A percentile compares a stretch with the other conserved stretches of the same genome.
Evolutionary conservation across 2,329 filamentous ascomycete genomes (phyloP).

Genomic region (Leptographium galeiforme): DNA sequence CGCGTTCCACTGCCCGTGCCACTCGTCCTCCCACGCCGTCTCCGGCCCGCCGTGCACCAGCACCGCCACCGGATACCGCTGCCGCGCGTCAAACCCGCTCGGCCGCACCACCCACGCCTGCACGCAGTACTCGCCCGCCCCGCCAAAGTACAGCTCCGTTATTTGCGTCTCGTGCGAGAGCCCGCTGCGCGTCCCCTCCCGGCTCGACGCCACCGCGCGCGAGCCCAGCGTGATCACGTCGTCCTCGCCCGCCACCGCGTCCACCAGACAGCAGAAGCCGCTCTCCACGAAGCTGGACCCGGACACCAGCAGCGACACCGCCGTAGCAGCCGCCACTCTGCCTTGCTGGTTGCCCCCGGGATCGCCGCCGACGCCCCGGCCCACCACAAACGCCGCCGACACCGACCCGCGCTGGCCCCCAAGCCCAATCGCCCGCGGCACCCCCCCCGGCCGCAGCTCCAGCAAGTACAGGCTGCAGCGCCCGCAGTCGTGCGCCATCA

Average conservation of each 20-base stretch:
- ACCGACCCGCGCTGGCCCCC: conserved; percentile 14
- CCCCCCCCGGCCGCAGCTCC: conserved; percentile 17
- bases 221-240: conserved; percentile 8
- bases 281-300: conserved; percentile 24
- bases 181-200: conserved; percentile 18
- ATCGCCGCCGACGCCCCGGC: not conserved
- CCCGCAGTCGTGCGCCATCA: conserved; percentile 21
- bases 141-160: conserved; percentile 25
- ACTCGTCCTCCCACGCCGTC: conserved; percentile 34
- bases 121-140: conserved; percentile 17
- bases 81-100: conserved; percentile 20
- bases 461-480: conserved; percentile 20
- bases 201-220: conserved; percentile 17
- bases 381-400: not conserved
- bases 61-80: conserved; percentile 24
- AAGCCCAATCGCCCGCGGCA: conserved; percentile 13
- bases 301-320: conserved; percentile 20
- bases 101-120: conserved; percentile 27
- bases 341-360: too few species aligned
- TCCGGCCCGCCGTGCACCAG: conserved; percentile 28
- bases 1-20: conserved; percentile 30
- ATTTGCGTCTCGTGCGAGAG: conserved; percentile 21
- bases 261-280: conserved; percentile 23
- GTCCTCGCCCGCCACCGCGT: conserved; percentile 5
- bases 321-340: too few species aligned